phyloP scores from a whole-genome alignment of 352 stramenopile species.

The Pythium volutum region DNA sequence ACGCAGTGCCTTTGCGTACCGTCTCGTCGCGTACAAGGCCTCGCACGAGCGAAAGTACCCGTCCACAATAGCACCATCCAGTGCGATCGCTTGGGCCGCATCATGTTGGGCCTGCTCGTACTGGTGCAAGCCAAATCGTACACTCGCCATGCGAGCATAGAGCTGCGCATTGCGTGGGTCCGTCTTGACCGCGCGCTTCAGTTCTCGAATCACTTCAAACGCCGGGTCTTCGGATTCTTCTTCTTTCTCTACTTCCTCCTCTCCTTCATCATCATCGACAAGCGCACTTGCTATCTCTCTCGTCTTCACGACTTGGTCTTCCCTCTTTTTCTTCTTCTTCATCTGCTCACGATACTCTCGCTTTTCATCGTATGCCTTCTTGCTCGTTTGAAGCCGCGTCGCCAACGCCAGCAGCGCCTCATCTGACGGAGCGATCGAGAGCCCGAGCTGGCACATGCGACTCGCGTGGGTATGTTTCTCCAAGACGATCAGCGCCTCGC shows the following conservation, averaged over 20 bases:
- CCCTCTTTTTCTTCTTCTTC: neutral
- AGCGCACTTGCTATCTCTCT: neutral
- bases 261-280: neutral
- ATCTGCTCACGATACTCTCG: neutral
- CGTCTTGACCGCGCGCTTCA: slow-evolving; percentile 19
- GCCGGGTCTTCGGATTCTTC: slow-evolving; percentile 9
- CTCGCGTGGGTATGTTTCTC: slow-evolving; percentile 9
- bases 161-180: neutral
- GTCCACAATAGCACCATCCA: neutral
- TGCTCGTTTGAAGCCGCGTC: neutral
- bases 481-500: slow-evolving; percentile 9
- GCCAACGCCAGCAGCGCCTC: slow-evolving; percentile 10
- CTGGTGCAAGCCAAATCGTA: slow-evolving; percentile 18
- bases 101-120: slow-evolving; percentile 19
- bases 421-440: slow-evolving; percentile 12
- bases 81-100: slow-evolving; percentile 10
- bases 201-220: slow-evolving; percentile 9
- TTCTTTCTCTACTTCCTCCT: neutral
- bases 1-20: slow-evolving; percentile 16
- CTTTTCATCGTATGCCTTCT: neutral
- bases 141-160: neutral
- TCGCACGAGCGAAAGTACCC: slow-evolving; percentile 18
- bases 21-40: slow-evolving; percentile 11
- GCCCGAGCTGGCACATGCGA: slow-evolving; percentile 14
- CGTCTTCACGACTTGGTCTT: too few relatives aligned